Evolutionary conservation across 1,284 basidiomycete species (phyloP), one percentile per base, ranked within the genome.

Genomic region (Tilletia walkeri): DNA sequence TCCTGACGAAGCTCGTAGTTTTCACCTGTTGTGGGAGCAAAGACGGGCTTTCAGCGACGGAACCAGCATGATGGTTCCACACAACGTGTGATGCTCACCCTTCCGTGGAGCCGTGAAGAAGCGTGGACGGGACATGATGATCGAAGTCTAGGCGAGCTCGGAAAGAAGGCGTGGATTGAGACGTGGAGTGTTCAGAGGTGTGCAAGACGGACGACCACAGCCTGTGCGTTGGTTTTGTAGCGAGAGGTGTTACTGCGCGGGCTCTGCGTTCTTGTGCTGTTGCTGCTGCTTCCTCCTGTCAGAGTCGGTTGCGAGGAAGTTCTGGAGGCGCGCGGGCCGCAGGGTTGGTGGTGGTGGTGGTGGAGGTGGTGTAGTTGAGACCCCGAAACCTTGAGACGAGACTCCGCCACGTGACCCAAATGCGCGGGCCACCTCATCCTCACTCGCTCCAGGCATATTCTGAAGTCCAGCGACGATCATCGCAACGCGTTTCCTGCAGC

Each of bases 31-130:
- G 24, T 34, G 16, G 30, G 30, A 16, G 30, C 18, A 30, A 10
- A 10, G 30, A 2, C 7, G 24, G 18, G 2, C 36, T 12, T 12
- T 34, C 36, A 39, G 36, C 24, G 5, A 45, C 6, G 12, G 16
- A 16, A 1, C 16, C 16, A 53, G 5, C 18, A 7, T 68, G 63
- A 69, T 67, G 66, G 70, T 72, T 41, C 16, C 50, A 18, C 50
- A 45, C 41, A 45, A 3, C 18, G 3, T 7, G 6, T 56, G 54
- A n/a, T 12, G 24, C 39, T 34, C 50, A 67, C 68, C 83, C 72
- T 84, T 84, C 66, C 82, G 79, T 49, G 80, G 81, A 69, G 81
- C 80, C 30, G 78, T 81, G 74, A 84, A 84, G 76, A 82, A 84
- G 68, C 83, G 76, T 45, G 83, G 83, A 20, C 82, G 74, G 45